phyloP scores from a whole-genome alignment of 2,329 filamentous ascomycete genomes.

The Madurella mycetomatis region DNA sequence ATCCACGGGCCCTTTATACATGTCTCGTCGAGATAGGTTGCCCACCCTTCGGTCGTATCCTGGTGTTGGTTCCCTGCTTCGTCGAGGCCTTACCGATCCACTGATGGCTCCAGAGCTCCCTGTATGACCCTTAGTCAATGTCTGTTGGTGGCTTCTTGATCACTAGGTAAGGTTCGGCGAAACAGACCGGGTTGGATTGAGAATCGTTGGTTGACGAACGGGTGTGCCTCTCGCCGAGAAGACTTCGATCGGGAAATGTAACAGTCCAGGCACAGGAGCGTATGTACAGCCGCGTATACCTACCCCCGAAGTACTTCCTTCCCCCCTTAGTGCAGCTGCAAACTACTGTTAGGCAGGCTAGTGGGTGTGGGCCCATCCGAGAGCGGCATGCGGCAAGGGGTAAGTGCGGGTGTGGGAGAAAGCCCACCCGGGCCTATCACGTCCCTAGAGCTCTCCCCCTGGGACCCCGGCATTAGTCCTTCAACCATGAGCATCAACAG shows the following conservation, averaged over 20 bases:
- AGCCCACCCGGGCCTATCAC: constrained; percentile 7
- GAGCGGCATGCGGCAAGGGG: constrained; percentile 9
- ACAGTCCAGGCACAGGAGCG: constrained; percentile 1
- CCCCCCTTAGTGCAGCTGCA: neutral
- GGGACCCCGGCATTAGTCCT: neutral
- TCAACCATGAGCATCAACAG: neutral
- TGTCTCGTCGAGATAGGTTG: neutral
- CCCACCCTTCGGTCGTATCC: neutral
- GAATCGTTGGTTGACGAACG: constrained; percentile 13
- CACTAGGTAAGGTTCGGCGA: constrained; percentile 7
- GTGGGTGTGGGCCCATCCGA: constrained; percentile 14
- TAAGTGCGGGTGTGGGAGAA: neutral
- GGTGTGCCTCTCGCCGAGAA: constrained; percentile 9
- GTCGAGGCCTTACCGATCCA: neutral
- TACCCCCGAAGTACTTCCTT: constrained; percentile 4
- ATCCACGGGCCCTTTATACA: neutral
- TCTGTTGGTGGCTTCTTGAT: constrained; percentile 10
- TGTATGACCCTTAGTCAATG: constrained; percentile 9
- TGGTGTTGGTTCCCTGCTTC: neutral
- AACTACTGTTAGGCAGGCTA: neutral
- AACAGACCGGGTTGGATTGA: constrained; percentile 7
- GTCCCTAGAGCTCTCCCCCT: neutral
- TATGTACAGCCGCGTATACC: constrained; percentile 15
- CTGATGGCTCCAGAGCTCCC: constrained; percentile 1
- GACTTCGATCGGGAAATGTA: constrained; percentile 7